Base-by-base conservation (phyloP, 805 yeast species). In the Zygoascus flipseniorum region DNA sequence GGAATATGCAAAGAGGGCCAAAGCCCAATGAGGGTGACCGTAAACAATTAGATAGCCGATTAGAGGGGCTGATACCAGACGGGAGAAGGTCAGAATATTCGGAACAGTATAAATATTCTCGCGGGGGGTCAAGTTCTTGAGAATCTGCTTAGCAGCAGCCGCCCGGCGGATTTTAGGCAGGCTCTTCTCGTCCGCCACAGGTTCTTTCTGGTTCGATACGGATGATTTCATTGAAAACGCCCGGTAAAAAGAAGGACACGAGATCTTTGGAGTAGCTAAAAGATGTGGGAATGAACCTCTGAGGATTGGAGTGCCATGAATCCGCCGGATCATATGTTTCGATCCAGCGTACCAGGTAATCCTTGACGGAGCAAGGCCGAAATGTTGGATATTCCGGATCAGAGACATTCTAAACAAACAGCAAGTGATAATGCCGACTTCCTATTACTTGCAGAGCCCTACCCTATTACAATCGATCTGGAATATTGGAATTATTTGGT, bases 71-170 rank as follows among this genome's bases (percentile, higher is more conserved):
- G 88, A 73, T 1, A 78, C 72, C n/a, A 93, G 78, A 59, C 99
- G 72, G 1, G 95, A 79, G 62, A 85, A 66, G 0, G 99, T 93
- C 48, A 93, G 73, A 14, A 87, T 62, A 67, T 93, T 93, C 13
- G 99, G 99, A 4, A 95, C 62, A 0, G 96, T 89, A 69, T 84
- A 86, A 10, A 87, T 72, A 56, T 83, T 78, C 60, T 84, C 86
- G 56, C 41, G 47, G 43, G 41, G 44, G 26, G 44, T 42, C 14
- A 42, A 8, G 9, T 42, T 42, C 9, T 42, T 42, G 6, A 42
- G 44, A 13, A 42, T 13, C 16, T 42, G 44, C 20, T 19, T 42
- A 11, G 44, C 44, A 13, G 39, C 39, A 13, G 39, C 16, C 4
- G 39, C 16, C 8, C 9, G 16, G 13, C 16, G 39, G 39, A 35